A percentile compares a stretch with the other conserved stretches of the same genome.
Conservation (phyloP, 2,329 filamentous ascomycete species). For the Pseudodiploospora longispora region DNA sequence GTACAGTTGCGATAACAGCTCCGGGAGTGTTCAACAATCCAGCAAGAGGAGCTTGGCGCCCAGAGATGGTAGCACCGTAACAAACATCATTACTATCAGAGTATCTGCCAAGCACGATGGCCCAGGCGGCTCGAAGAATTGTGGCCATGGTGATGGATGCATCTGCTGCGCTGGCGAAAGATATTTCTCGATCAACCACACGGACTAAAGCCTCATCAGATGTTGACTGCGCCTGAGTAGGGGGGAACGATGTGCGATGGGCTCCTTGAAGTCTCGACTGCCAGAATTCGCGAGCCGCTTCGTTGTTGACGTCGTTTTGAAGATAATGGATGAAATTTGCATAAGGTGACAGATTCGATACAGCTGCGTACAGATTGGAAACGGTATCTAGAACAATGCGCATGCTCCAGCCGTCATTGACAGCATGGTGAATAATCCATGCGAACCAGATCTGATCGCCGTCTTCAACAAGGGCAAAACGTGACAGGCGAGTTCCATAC, state of each 20-base stretch:
- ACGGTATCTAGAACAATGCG: constrained; percentile 5
- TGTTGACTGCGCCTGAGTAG: not conserved
- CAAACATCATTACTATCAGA: not conserved
- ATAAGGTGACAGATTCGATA: constrained; percentile 1
- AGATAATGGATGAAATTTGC: constrained; percentile 6
- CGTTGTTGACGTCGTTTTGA: not conserved
- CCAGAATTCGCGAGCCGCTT: constrained; percentile 6
- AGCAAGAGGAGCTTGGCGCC: constrained; percentile 9
- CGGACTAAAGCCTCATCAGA: not conserved
- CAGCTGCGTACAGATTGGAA: not conserved
- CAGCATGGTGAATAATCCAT: constrained; percentile 12
- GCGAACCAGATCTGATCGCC: constrained; percentile 6
- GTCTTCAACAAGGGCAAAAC: constrained; percentile 5
- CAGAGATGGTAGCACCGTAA: constrained; percentile 7
- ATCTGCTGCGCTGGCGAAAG: not conserved
- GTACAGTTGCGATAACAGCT: constrained; percentile 11
- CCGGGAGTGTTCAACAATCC: constrained; percentile 10
- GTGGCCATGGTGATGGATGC: constrained; percentile 4
- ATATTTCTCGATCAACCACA: not conserved
- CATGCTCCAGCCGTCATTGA: constrained; percentile 13
- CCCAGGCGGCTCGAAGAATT: constrained; percentile 5
- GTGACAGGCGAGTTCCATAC: constrained; percentile 2
- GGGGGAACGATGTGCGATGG: constrained; percentile 1
- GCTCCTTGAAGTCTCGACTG: constrained; percentile 2
- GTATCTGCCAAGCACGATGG: constrained; percentile 2